phyloP scores from a whole-genome alignment of 1,284 basidiomycete genomes.

The Puccinia triticina region DNA sequence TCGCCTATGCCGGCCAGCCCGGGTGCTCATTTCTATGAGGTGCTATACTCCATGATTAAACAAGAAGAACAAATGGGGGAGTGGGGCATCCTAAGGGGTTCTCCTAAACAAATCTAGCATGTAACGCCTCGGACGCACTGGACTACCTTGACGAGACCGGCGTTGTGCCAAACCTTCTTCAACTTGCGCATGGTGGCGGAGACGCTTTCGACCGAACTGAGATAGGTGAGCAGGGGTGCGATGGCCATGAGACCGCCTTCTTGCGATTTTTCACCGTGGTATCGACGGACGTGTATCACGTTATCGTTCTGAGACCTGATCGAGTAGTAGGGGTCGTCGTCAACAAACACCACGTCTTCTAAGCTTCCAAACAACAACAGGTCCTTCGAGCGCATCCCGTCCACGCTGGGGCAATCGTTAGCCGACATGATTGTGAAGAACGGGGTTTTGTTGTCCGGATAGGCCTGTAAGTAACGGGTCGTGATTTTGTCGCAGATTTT shows the following conservation, averaged over 20 bases:
- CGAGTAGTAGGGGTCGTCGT: conserved; percentile 12
- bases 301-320: background rate
- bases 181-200: background rate
- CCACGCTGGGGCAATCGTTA: background rate
- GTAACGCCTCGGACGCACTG: background rate
- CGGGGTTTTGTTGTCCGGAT: background rate
- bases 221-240: background rate
- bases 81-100: too few relatives aligned
- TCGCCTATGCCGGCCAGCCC: too few relatives aligned
- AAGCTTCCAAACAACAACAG: background rate
- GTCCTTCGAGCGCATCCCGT: background rate
- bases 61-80: too few relatives aligned
- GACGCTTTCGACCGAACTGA: background rate
- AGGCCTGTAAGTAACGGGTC: background rate
- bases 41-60: too few relatives aligned
- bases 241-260: too few relatives aligned
- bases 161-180: background rate
- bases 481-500: background rate
- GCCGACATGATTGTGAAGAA: background rate
- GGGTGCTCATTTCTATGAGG: too few relatives aligned
- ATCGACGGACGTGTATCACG: background rate
- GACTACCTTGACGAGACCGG: background rate
- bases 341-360: background rate
- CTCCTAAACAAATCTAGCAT: background rate
- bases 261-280: background rate